A percentile compares a stretch with the other conserved stretches of the same genome.
Conservation (phyloP, 495 filamentous ascomycete genomes). For the Aspergillus heteromorphus region DNA sequence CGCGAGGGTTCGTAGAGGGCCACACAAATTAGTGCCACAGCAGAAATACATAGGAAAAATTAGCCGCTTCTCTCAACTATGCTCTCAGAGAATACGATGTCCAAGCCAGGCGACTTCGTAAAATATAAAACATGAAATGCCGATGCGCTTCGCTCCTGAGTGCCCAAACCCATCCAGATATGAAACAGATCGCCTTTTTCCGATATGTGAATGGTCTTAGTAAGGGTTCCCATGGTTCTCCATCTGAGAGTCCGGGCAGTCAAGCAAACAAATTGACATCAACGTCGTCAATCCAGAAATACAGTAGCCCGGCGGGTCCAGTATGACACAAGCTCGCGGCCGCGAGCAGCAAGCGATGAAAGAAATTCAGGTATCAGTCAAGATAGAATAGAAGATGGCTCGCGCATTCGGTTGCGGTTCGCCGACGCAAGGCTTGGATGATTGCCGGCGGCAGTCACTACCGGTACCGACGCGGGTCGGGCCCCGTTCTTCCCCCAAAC, state of each 20-base stretch:
- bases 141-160: background rate
- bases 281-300: background rate
- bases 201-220: background rate
- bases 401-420: background rate
- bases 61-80: slow-evolving; percentile 5
- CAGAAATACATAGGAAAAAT: background rate
- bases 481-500: slow-evolving; percentile 30
- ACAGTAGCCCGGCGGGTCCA: background rate
- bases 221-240: background rate
- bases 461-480: slow-evolving; percentile 28
- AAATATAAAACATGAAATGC: background rate
- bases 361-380: background rate
- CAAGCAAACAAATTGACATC: background rate
- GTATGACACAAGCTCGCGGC: background rate
- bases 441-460: slow-evolving; percentile 12
- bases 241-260: background rate
- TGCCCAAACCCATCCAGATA: background rate
- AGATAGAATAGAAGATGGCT: background rate
- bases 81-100: slow-evolving; percentile 1
- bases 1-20: background rate
- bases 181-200: background rate
- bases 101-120: slow-evolving; percentile 5
- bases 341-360: background rate
- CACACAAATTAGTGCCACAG: background rate
- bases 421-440: background rate